Base-by-base conservation (phyloP, 805 yeast species). In the Henningerozyma blattae region DNA sequence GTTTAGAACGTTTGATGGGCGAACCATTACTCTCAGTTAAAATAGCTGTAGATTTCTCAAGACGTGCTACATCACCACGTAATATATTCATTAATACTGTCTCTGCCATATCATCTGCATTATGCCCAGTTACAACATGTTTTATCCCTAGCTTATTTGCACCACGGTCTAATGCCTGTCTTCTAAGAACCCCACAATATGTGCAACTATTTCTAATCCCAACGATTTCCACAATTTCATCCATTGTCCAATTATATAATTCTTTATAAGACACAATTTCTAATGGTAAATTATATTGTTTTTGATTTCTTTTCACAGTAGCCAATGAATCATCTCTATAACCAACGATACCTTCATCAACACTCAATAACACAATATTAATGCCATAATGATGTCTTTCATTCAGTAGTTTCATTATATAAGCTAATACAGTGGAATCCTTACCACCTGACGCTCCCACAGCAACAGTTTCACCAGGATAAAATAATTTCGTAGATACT, bases 361-460 rank as follows among this genome's bases (percentile, higher is more conserved):
- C 78, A 45, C 94, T 79, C 30, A 91, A 64, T 20, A 91, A 63
- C 3, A 82, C 85, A 35, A 91, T 70, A 14, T 83, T 67, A n/a
- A 91, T 68, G 0, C 95, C 95, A 55, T 91, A 91, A 48, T 82
- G 61, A 58, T 91, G 74, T 37, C 95, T 64, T 49, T 86, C 95
- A 52, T 91, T 91, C 41, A 91, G 62, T 0, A 89, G 72, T 50
- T 86, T 91, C 56, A 91, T 58, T 3, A 91, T 73, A 30, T 87
- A 75, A 0, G 97, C 98, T 20, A 91, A 61, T 1, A 91, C 99
- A 0, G 99, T 91, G 4, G 95, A 84, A 55, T 91, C 99, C 49
- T 91, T 91, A 34, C 99, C 99, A 18, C 99, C 99, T 1, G 95
- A 84, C 0, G 99, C 99, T 14, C 99, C 99, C 17, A 91, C 87